These are phyloP conservation scores for Claviceps monticola DNA, from an alignment of 2,329 filamentous ascomycete genomes.

Conservation along the genomic window DNA sequence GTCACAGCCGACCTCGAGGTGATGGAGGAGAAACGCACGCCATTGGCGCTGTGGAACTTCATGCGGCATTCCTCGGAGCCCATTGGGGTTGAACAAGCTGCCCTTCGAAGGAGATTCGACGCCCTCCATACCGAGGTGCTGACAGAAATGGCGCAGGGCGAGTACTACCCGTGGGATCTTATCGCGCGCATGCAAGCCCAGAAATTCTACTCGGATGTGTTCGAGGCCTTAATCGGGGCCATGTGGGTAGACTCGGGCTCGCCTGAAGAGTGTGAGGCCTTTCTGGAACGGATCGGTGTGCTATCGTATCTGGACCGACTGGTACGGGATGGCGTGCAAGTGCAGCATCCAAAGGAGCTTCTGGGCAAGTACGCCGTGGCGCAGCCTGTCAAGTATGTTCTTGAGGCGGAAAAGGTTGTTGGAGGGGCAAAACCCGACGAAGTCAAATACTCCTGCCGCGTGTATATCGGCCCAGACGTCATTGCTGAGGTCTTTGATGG, in stretches of 20 bases:
- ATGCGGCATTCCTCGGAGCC: conserved; percentile 44
- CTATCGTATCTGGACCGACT: conserved; percentile 47
- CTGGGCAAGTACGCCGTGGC: conserved; percentile 44
- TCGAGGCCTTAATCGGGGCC: conserved; percentile 70
- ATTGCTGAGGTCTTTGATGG: conserved; percentile 33
- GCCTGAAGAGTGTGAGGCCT: conserved; percentile 39
- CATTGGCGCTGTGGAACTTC: conserved; percentile 50
- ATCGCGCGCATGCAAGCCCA: conserved; percentile 51
- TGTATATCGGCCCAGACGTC: conserved; percentile 33
- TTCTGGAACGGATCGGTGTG: conserved; percentile 54
- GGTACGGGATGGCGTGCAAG: conserved; percentile 43
- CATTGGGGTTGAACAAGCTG: conserved; percentile 32
- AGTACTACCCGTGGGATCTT: conserved; percentile 61
- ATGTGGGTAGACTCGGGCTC: conserved; percentile 69
- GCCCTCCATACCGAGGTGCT: conserved; percentile 34
- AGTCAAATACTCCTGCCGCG: conserved; percentile 27
- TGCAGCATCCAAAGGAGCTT: conserved; percentile 52
- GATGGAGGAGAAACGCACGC: conserved; percentile 7
- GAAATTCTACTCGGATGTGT: conserved; percentile 73
- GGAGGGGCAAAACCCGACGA: conserved; percentile 9
- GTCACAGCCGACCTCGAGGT: conserved; percentile 9
- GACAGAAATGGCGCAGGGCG: conserved; percentile 32
- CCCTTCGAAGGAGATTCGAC: conserved; percentile 30
- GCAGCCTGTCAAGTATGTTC: conserved; percentile 40
- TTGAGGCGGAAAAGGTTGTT: conserved; percentile 14